These are phyloP conservation scores for Stephania yunnanensis DNA, from an alignment of 164 flowering plant species.

Conservation along the genomic window DNA sequence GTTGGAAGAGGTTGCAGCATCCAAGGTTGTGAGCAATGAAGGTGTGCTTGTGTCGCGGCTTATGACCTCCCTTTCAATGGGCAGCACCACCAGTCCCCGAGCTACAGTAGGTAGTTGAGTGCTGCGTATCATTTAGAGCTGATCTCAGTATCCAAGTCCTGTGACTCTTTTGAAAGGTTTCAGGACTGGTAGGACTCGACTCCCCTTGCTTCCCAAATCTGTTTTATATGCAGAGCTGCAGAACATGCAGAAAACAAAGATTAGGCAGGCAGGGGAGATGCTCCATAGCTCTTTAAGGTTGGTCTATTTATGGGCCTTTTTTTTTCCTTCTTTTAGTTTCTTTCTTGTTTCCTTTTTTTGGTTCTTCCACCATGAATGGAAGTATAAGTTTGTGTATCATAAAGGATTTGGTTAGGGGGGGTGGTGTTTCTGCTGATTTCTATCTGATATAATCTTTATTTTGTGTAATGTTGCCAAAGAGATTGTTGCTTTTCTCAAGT, in stretches of 20 bases:
- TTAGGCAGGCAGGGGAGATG: slow-evolving; percentile 8
- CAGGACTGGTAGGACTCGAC: slow-evolving; percentile 1
- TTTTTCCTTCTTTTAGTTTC: slow-evolving; percentile 6
- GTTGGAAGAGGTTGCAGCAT: slow-evolving; percentile 68
- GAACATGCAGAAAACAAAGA: slow-evolving; percentile 4
- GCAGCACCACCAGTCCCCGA: slow-evolving; percentile 30
- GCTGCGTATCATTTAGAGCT: not conserved
- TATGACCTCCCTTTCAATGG: slow-evolving; percentile 36
- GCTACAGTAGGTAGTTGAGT: slow-evolving; percentile 38
- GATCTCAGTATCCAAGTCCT: slow-evolving; percentile 12
- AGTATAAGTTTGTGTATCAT: slow-evolving; percentile 37
- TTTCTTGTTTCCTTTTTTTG: not conserved
- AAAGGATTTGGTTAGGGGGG: slow-evolving; percentile 30
- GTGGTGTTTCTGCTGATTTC: slow-evolving; percentile 24
- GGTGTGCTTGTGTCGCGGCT: slow-evolving; percentile 54
- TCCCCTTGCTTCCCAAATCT: slow-evolving; percentile 12
- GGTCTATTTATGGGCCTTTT: slow-evolving; percentile 9
- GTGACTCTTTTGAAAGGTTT: slow-evolving; percentile 8
- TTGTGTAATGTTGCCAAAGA: slow-evolving; percentile 27
- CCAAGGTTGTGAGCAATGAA: slow-evolving; percentile 51
- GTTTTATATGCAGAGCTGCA: slow-evolving; percentile 2
- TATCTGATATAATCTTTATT: slow-evolving; percentile 27
- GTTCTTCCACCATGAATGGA: slow-evolving; percentile 14
- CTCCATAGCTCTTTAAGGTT: slow-evolving; percentile 21
- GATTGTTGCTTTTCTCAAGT: slow-evolving; percentile 5